A percentile compares a stretch with the other conserved stretches of the same genome.
These are phyloP conservation scores for Phytophthora rubi DNA, from an alignment of 352 stramenopile genomes.

Conservation along the genomic window DNA sequence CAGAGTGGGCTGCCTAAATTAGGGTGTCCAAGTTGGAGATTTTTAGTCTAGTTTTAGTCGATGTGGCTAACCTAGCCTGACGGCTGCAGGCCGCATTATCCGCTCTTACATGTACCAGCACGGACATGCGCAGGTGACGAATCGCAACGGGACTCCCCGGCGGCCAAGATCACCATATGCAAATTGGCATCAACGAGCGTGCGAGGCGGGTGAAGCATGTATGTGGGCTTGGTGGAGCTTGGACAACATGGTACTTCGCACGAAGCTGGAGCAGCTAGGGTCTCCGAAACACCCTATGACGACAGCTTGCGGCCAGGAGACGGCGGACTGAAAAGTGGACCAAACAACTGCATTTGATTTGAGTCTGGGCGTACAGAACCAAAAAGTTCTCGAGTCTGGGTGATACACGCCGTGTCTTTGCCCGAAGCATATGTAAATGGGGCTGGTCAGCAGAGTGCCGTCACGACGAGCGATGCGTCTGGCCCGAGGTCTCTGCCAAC, in stretches of 20 bases:
- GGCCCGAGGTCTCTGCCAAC: constrained; percentile 31
- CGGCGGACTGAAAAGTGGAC: background rate
- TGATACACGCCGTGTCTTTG: background rate
- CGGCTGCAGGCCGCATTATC: background rate
- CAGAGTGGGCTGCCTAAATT: background rate
- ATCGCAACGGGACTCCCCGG: background rate
- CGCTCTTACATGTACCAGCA: background rate
- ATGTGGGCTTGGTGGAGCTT: background rate
- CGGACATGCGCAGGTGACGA: background rate
- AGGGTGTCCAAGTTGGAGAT: no score
- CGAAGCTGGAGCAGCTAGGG: background rate
- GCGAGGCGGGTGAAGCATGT: background rate
- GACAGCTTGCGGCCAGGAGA: background rate
- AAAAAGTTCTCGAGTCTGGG: background rate
- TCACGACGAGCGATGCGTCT: constrained; percentile 31
- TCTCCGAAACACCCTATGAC: background rate
- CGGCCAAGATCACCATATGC: background rate
- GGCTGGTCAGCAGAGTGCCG: constrained; percentile 29
- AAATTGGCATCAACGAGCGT: background rate
- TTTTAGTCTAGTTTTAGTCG: no score
- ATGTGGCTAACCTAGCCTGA: no score
- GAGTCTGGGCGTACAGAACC: background rate
- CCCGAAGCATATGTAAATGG: constrained; percentile 17
- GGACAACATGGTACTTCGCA: background rate
- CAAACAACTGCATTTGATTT: background rate